Conservation (phyloP, 2,329 filamentous ascomycete genomes). For the Aureobasidium sp. region DNA sequence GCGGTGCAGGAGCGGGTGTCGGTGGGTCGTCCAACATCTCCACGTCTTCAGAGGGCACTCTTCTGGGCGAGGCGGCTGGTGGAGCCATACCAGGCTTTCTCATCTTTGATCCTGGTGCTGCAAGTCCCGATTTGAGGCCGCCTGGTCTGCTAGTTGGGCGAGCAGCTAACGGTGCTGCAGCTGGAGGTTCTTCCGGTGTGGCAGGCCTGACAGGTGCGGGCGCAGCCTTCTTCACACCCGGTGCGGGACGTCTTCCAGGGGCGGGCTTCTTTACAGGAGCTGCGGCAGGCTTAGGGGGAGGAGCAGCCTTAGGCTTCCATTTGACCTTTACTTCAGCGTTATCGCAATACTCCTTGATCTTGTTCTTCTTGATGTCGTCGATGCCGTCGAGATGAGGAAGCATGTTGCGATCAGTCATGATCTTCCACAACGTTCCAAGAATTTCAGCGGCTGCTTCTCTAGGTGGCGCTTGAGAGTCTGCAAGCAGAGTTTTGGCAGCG, state of each 20-base stretch:
- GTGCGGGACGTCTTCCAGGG: slow-evolving; percentile 36
- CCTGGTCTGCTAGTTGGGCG: slow-evolving; percentile 48
- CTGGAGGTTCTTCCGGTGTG: slow-evolving; percentile 36
- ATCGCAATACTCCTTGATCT: slow-evolving; percentile 88
- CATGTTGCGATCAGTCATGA: slow-evolving; percentile 95
- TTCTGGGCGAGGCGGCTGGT: slow-evolving; percentile 25
- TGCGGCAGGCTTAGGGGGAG: slow-evolving; percentile 49
- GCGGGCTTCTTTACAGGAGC: slow-evolving; percentile 48
- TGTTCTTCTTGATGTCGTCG: slow-evolving; percentile 90
- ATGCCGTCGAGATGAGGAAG: slow-evolving; percentile 82
- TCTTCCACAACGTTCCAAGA: slow-evolving; percentile 94
- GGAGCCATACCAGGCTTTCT: slow-evolving; percentile 32
- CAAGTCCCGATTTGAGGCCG: slow-evolving; percentile 32
- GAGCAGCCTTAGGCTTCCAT: slow-evolving; percentile 76
- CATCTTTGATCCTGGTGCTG: slow-evolving; percentile 30
- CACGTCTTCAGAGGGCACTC: slow-evolving; percentile 38
- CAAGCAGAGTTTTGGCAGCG: slow-evolving; percentile 75
- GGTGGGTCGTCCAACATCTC: slow-evolving; percentile 36
- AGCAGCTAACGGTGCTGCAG: slow-evolving; percentile 48
- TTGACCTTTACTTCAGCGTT: slow-evolving; percentile 78
- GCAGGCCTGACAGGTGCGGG: slow-evolving; percentile 30
- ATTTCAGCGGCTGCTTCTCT: slow-evolving; percentile 87
- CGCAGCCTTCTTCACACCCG: slow-evolving; percentile 39
- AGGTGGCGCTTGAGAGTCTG: slow-evolving; percentile 78
- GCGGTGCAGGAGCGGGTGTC: slow-evolving; percentile 29